phyloP scores from a whole-genome alignment of 139 green algal genomes.

The Volvox reticuliferus region DNA sequence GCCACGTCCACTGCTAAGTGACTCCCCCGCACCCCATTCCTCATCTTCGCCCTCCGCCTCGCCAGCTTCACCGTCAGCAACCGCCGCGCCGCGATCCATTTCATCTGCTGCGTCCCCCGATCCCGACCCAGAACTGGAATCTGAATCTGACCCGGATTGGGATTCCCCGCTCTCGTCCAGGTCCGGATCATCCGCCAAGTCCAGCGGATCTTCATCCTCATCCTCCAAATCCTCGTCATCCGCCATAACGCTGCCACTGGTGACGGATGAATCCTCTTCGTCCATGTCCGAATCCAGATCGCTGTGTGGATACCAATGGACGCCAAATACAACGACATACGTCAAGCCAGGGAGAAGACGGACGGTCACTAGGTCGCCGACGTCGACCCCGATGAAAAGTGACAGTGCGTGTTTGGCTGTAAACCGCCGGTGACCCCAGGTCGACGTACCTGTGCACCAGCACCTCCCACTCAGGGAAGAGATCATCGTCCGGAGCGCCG shows the following conservation, averaged over 20 bases:
- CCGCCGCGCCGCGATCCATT: not conserved
- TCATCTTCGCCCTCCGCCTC: conserved; percentile 1
- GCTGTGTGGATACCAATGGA: not conserved
- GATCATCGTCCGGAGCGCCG: not conserved
- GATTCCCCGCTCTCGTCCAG: conserved; percentile 21
- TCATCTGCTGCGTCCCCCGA: not conserved
- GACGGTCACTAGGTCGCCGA: too few relatives aligned
- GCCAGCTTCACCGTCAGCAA: not conserved
- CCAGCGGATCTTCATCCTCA: conserved; percentile 1
- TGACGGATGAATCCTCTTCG: conserved; percentile 6
- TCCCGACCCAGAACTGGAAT: not conserved
- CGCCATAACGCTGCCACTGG: conserved; percentile 6
- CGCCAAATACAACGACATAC: not conserved
- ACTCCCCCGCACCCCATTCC: not conserved
- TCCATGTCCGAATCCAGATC: conserved; percentile 29
- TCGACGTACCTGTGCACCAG: not conserved
- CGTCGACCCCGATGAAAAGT: too few relatives aligned
- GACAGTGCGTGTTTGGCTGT: not conserved
- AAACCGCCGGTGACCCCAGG: not conserved
- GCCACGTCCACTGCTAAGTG: not conserved
- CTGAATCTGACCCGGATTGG: not conserved
- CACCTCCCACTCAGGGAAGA: conserved; percentile 30
- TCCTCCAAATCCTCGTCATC: not conserved
- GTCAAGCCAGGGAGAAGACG: too few relatives aligned
- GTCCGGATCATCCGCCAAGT: conserved; percentile 19